Percentiles rank a stretch among this genome's conserved stretches.
Conservation (phyloP, 2,329 filamentous ascomycete genomes). For the Hirsutella thompsonii region DNA sequence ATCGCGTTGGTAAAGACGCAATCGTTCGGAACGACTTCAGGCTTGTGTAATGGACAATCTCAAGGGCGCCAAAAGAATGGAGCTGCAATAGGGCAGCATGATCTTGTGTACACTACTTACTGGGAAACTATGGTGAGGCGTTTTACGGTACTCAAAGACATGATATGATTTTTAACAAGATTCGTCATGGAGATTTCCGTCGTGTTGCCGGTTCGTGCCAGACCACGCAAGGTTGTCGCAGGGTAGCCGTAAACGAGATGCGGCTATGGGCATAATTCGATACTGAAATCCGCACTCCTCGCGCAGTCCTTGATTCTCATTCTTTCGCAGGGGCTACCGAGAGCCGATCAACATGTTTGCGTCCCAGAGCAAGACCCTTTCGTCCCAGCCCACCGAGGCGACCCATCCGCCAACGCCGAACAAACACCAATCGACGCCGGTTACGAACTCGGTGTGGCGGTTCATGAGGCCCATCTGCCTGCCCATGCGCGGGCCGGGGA, state of each 20-base stretch:
- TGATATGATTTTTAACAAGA: too few species aligned
- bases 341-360: constrained; percentile 39
- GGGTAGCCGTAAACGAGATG: too few species aligned
- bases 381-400: constrained; percentile 89
- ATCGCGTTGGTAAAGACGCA: too few species aligned
- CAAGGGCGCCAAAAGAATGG: neutral
- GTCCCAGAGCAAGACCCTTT: constrained; percentile 85
- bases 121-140: neutral
- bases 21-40: neutral
- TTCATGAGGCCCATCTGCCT: constrained; percentile 79
- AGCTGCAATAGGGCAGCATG: neutral
- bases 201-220: too few species aligned
- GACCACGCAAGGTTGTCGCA: too few species aligned
- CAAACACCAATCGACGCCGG: constrained; percentile 93
- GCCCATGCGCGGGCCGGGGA: constrained; percentile 36
- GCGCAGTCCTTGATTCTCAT: neutral
- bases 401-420: constrained; percentile 95
- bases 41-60: constrained; percentile 1
- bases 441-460: constrained; percentile 87
- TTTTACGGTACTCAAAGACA: neutral
- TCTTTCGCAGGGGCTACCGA: constrained; percentile 5
- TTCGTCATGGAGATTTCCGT: too few species aligned
- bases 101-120: neutral
- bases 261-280: too few species aligned
- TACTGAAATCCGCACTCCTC: too few species aligned